A percentile compares a stretch with the other conserved stretches of the same genome.
phyloP scores from a whole-genome alignment of 2,329 filamentous ascomycete species.

The Sporothrix euskadiensis region DNA sequence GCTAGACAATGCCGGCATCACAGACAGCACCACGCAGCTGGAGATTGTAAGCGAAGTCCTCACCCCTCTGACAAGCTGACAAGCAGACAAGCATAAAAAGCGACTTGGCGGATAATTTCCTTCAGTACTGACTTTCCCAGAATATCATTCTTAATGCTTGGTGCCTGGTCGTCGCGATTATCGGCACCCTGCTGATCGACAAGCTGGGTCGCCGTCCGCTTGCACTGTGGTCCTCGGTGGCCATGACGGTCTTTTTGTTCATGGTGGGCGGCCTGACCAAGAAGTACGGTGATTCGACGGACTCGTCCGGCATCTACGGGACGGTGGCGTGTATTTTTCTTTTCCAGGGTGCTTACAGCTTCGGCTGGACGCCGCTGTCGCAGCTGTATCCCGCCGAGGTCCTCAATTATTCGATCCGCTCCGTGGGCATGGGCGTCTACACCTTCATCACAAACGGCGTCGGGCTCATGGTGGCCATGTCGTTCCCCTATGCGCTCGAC shows the following conservation, averaged over 20 bases:
- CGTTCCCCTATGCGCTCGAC: conserved; percentile 48
- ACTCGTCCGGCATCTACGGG: conserved; percentile 27
- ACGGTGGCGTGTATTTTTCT: conserved; percentile 55
- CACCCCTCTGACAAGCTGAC: neutral
- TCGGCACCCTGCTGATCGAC: conserved; percentile 35
- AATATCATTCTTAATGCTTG: conserved; percentile 29
- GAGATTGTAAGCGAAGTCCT: conserved; percentile 8
- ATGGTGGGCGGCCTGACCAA: conserved; percentile 41
- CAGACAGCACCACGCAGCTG: conserved; percentile 26
- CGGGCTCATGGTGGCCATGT: conserved; percentile 48
- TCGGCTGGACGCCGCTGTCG: conserved; percentile 52
- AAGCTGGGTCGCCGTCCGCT: conserved; percentile 33
- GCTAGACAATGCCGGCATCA: conserved; percentile 24
- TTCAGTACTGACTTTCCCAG: neutral
- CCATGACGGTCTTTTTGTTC: conserved; percentile 36
- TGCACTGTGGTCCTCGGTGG: neutral
- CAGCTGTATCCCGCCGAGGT: conserved; percentile 49
- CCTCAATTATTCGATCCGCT: conserved; percentile 43
- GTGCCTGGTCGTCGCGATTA: conserved; percentile 29
- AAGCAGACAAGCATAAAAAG: neutral
- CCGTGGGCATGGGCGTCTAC: conserved; percentile 49
- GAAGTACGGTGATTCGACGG: neutral
- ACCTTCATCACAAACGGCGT: conserved; percentile 46
- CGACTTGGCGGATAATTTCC: neutral
- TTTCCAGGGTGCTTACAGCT: conserved; percentile 54